Conservation (phyloP, 108 stramenopile genomes). For the Conticribra guillardii region DNA sequence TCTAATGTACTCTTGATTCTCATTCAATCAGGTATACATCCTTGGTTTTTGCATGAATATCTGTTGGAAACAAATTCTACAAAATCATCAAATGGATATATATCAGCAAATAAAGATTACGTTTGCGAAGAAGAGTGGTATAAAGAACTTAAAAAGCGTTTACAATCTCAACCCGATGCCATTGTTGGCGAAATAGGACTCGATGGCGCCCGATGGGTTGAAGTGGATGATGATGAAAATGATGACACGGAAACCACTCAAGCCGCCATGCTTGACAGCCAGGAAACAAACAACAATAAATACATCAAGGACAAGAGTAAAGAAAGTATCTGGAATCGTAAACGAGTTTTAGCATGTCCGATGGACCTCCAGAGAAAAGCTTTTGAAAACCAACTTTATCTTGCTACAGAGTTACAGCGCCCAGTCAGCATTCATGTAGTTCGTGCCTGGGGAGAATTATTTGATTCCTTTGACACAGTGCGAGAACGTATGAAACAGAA, state of each 20-base stretch:
- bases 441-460: constrained; percentile 68
- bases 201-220: constrained; percentile 68
- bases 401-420: constrained; percentile 65
- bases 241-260: neutral
- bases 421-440: constrained; percentile 88
- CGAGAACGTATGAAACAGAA: constrained; percentile 31
- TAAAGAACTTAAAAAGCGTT: constrained; percentile 40
- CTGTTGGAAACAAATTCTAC: constrained; percentile 27
- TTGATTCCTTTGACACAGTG: constrained; percentile 48
- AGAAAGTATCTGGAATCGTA: constrained; percentile 52
- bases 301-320: neutral
- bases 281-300: neutral
- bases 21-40: constrained; percentile 89
- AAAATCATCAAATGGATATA: constrained; percentile 11
- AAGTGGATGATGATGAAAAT: constrained; percentile 7
- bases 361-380: constrained; percentile 70
- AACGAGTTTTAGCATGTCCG: constrained; percentile 57
- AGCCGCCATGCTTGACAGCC: neutral
- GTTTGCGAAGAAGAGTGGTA: constrained; percentile 57
- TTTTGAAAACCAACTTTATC: constrained; percentile 66
- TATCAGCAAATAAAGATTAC: too few relatives aligned
- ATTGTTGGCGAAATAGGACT: constrained; percentile 89
- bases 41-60: constrained; percentile 84
- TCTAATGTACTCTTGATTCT: neutral
- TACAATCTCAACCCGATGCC: constrained; percentile 53